These are phyloP conservation scores for Leishmania aethiopica DNA, from an alignment of 208 protist genomes.

Conservation along the genomic window DNA sequence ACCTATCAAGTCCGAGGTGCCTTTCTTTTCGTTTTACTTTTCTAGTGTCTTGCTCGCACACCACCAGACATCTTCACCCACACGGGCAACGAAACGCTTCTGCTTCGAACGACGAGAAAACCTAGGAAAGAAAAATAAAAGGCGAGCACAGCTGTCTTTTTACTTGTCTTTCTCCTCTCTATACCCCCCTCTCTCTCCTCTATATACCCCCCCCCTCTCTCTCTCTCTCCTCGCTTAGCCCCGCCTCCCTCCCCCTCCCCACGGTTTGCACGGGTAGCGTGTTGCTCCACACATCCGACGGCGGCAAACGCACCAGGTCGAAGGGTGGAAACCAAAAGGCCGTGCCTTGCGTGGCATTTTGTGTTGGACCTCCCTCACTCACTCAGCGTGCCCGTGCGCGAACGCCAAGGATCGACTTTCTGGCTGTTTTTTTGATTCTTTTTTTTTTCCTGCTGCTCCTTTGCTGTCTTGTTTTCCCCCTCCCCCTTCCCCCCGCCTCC, in stretches of 20 bases:
- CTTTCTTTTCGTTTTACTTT: too few species aligned
- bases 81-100: not conserved
- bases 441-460: not conserved
- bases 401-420: not conserved
- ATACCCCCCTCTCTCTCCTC: too few species aligned
- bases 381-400: not conserved
- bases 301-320: not conserved
- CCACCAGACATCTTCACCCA: too few species aligned
- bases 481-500: not conserved
- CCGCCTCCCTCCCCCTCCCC: not conserved
- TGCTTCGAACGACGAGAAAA: not conserved
- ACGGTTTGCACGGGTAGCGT: not conserved
- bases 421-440: not conserved
- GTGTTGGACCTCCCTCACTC: not conserved
- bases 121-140: not conserved
- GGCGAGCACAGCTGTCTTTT: not conserved
- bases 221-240: not conserved
- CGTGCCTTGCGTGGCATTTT: not conserved
- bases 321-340: not conserved
- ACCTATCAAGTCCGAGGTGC: not conserved
- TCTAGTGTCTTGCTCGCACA: too few species aligned
- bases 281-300: not conserved
- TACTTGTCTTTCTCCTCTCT: not conserved
- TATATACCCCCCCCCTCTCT: not conserved
- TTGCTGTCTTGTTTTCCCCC: not conserved